These are phyloP conservation scores for Colletotrichum melonis DNA, from an alignment of 2,329 filamentous ascomycete genomes.

Conservation along the genomic window DNA sequence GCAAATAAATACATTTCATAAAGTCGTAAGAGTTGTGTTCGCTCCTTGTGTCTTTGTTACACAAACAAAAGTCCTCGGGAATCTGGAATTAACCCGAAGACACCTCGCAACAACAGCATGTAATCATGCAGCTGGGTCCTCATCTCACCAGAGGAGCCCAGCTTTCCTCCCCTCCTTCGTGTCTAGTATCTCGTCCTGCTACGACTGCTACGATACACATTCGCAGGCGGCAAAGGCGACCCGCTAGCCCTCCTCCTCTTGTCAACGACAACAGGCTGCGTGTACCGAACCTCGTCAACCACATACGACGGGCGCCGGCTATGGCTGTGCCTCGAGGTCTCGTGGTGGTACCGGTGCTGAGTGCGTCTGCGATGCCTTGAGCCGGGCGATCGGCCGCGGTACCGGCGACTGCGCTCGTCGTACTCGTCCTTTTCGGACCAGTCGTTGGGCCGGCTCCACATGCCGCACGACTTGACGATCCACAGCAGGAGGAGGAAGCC, in stretches of 20 bases:
- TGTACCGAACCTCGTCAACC: conserved; percentile 32
- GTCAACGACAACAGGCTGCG: conserved; percentile 24
- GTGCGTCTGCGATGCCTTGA: conserved; percentile 21
- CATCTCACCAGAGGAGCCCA: neutral
- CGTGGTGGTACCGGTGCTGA: conserved; percentile 26
- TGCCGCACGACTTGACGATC: conserved; percentile 56
- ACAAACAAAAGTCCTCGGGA: neutral
- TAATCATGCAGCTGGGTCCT: neutral
- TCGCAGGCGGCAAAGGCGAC: conserved; percentile 19
- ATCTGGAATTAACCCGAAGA: neutral
- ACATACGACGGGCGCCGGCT: conserved; percentile 18
- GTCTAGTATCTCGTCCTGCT: conserved; percentile 27
- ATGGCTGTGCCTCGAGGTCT: conserved; percentile 15
- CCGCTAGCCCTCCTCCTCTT: conserved; percentile 28
- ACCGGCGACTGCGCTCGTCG: conserved; percentile 11
- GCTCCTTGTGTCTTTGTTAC: neutral
- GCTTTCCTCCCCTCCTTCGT: neutral
- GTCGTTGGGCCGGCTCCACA: conserved; percentile 22
- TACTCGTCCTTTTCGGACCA: conserved; percentile 20
- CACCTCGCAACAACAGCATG: neutral
- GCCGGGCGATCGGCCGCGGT: conserved; percentile 26
- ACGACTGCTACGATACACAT: conserved; percentile 21
- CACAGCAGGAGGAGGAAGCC: conserved; percentile 59
- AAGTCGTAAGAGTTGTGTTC: neutral
- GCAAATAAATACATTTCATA: neutral